Percentiles rank a stretch among this genome's conserved stretches.
These are phyloP conservation scores for Colletotrichum sp. DNA, from an alignment of 2,329 filamentous ascomycete species.

Conservation along the genomic window DNA sequence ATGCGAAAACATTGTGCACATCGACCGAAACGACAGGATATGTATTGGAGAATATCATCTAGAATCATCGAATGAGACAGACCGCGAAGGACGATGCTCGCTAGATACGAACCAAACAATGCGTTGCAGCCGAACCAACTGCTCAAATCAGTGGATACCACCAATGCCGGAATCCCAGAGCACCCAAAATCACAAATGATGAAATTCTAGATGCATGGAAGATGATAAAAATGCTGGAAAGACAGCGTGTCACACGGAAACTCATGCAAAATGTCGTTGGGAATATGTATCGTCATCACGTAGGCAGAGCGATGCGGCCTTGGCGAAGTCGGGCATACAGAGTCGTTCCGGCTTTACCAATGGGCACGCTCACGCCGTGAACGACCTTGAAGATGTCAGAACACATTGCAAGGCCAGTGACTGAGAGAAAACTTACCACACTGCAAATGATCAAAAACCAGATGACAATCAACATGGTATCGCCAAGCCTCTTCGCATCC, in stretches of 20 bases:
- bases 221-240: background rate
- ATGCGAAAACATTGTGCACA: fast-evolving
- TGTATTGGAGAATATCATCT: background rate
- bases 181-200: fast-evolving
- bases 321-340: background rate
- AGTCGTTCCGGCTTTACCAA: background rate
- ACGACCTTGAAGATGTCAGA: background rate
- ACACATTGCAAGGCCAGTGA: fast-evolving
- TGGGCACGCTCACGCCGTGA: background rate
- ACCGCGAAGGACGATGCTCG: background rate
- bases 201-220: background rate
- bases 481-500: background rate
- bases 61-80: background rate
- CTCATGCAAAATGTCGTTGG: background rate
- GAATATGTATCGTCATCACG: background rate
- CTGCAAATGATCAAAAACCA: background rate
- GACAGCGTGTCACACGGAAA: fast-evolving
- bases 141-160: background rate
- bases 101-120: background rate
- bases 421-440: background rate
- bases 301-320: background rate
- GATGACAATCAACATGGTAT: background rate
- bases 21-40: background rate
- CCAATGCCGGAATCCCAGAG: fast-evolving
- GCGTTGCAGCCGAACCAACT: background rate